Evolutionary conservation across 2,329 filamentous ascomycete genomes (phyloP).

Genomic region (Paramyrothecium roridum): DNA sequence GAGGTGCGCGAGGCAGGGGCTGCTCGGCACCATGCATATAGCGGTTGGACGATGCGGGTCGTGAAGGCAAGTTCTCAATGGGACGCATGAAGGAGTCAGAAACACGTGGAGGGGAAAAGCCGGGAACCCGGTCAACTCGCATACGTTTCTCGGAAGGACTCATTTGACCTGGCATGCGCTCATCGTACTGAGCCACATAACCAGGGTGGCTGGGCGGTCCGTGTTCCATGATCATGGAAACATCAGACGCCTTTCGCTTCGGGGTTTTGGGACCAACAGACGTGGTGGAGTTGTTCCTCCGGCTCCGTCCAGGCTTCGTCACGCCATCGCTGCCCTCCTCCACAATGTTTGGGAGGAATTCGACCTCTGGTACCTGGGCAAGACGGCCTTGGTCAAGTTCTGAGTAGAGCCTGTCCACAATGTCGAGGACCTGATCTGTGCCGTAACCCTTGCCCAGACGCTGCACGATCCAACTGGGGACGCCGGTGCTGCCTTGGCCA

Average conservation of each 20-base stretch:
- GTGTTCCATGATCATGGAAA: not conserved
- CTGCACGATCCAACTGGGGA: slow-evolving; percentile 47
- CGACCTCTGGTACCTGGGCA: slow-evolving; percentile 52
- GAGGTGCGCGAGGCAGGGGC: slow-evolving; percentile 12
- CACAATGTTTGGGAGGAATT: slow-evolving; percentile 54
- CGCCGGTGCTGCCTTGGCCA: slow-evolving; percentile 32
- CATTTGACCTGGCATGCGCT: slow-evolving; percentile 5
- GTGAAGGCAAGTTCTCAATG: not conserved
- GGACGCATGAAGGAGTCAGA: slow-evolving; percentile 5
- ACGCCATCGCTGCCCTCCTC: slow-evolving; percentile 25
- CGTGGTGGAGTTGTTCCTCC: slow-evolving; percentile 12
- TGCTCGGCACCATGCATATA: not conserved
- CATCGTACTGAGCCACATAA: slow-evolving; percentile 4
- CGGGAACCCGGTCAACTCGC: slow-evolving; percentile 8
- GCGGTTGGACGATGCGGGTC: not conserved
- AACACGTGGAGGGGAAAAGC: slow-evolving; percentile 1
- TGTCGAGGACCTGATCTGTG: slow-evolving; percentile 42
- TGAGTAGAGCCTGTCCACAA: slow-evolving; percentile 41
- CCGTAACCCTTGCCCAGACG: slow-evolving; percentile 44
- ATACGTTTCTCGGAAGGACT: slow-evolving; percentile 19
- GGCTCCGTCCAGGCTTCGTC: slow-evolving; percentile 13
- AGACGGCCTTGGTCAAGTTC: slow-evolving; percentile 41
- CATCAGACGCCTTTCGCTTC: slow-evolving; percentile 19
- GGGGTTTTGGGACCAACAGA: slow-evolving; percentile 10
- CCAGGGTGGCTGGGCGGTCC: slow-evolving; percentile 1